Evolutionary conservation across 495 filamentous ascomycete genomes (phyloP), one percentile per base, ranked within the genome.

Genomic region (Penicillium riverlandense): DNA sequence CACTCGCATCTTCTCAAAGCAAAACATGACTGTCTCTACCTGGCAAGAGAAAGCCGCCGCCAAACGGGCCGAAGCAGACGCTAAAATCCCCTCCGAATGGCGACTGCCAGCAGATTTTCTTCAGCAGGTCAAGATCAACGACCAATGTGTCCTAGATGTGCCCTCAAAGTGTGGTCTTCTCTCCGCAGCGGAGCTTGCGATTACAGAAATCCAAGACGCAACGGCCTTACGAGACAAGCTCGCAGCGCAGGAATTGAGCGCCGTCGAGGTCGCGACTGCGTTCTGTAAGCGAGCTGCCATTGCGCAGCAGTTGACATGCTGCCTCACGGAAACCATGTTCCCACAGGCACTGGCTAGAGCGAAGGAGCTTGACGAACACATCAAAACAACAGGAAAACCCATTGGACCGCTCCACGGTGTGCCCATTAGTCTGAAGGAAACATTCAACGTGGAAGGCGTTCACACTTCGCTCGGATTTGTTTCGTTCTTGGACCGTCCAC

Each of bases 391-490:
- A 1, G 60, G 64, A 1, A 69, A 70, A 38, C 56, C 69, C 11
- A 54, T 77, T 13, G 82, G 82, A 0, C 81, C 80, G 4, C 64
- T 86, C 1, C 82, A 86, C 50, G 83, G 83, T 11, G 40, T 86
- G 15, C 82, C 82, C 0, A 77, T 85, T 37, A 78, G 72, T 29
- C 66, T 84, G 9, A 86, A 86, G 57, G 82, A 85, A 45, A 72
- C 75, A 15, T 66, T 82, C 34, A 68, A 66, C 13, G 66, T 87
- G 41, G 60, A 70, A 38, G 78, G 70, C 0, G 54, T 76, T 7
- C 50, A 50, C 2, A 45, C 58, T 0, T 54, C 56, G 1, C 42
- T 67, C 2, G 65, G 63, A 1, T 59, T 54, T 10, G 41, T 55
- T 3, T 72, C 34, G 67, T 84, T 54, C 70, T 73, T 58, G 63